Base-by-base conservation (phyloP, 495 filamentous ascomycete genomes). In the Rostrohypoxylon terebratum region DNA sequence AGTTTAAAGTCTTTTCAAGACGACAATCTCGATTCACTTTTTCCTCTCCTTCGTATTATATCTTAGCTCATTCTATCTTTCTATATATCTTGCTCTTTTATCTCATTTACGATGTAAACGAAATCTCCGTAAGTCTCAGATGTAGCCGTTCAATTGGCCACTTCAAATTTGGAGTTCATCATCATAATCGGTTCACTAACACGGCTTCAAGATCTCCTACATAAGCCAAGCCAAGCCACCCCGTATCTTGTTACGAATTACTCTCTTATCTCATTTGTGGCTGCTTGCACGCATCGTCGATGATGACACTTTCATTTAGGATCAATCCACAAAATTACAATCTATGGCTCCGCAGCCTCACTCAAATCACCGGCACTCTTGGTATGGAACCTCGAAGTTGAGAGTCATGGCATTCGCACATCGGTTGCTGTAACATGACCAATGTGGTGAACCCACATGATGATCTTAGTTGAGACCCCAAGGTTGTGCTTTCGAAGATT, bases 221-320 rank as follows among this genome's bases (percentile, higher is more conserved):
- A 47, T 55, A 33, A 63, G 64, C 70, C 65, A 73, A 65, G 65
- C 54, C 38, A 67, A 72, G 70, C 69, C 63, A 72, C 63, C 16
- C 58, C 59, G 63, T 67, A 72, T 67, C 47, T 38, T 20, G 50
- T 47, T 60, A 59, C 38, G 38, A 60, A 59, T 42, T 20, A 59
- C 34, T 42, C 21, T 16, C 36, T 25, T 18, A 40, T 1, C 44
- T 59, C 25, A 38, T 50, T 61, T 31, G 55, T 58, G 47, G 36
- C 48, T 31, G 40, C 66, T 59, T 63, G 59, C 33, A 42, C 34
- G 11, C 6, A 44, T 54, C 42, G n/a, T 28, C 55, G 23, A 60
- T 33, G 34, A 58, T 63, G 48, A 20, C 38, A 38, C 16, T 42
- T 42, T 28, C 38, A 58, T 58, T 28, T 47, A 60, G 16, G 45